phyloP scores from a whole-genome alignment of 371 early-diverging fungal species.

The Syncephalastrum contaminatum region DNA sequence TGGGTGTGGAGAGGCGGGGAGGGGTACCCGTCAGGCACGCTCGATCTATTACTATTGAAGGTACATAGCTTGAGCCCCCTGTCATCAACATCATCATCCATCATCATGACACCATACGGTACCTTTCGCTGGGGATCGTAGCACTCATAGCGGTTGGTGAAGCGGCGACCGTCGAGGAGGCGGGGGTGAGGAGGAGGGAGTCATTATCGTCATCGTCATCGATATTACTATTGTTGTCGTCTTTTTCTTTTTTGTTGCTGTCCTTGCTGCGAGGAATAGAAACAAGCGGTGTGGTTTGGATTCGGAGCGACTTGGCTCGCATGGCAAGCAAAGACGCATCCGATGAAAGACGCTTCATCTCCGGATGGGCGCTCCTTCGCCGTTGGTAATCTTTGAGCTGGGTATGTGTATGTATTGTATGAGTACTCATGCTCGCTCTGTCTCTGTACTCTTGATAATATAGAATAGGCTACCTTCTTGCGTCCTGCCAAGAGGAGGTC shows the following conservation, averaged over 20 bases:
- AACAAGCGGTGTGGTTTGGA: not conserved
- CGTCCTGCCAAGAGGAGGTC: conserved; percentile 11
- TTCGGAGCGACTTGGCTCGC: too few species aligned
- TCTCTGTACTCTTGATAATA: too few species aligned
- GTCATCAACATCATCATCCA: not conserved
- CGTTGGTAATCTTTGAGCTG: conserved; percentile 18
- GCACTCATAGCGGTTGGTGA: conserved; percentile 11
- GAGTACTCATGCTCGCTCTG: not conserved
- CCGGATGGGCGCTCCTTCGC: conserved; percentile 8
- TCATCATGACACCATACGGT: not conserved
- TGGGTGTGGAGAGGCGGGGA: conserved; percentile 2
- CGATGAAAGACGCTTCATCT: too few species aligned
- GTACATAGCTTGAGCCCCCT: too few species aligned
- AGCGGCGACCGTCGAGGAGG: conserved; percentile 7
- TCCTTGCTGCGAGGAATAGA: not conserved
- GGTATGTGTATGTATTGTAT: not conserved
- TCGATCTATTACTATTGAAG: not conserved
- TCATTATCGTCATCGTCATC: conserved; percentile 4
- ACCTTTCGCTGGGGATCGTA: not conserved
- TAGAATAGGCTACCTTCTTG: conserved; percentile 6
- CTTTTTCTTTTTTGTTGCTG: not conserved
- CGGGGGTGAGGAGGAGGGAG: conserved; percentile 3
- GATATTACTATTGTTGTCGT: not conserved
- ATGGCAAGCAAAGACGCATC: too few species aligned
- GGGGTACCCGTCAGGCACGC: not conserved